Base-by-base conservation (phyloP, 805 yeast genomes). In the Lachancea cidri region DNA sequence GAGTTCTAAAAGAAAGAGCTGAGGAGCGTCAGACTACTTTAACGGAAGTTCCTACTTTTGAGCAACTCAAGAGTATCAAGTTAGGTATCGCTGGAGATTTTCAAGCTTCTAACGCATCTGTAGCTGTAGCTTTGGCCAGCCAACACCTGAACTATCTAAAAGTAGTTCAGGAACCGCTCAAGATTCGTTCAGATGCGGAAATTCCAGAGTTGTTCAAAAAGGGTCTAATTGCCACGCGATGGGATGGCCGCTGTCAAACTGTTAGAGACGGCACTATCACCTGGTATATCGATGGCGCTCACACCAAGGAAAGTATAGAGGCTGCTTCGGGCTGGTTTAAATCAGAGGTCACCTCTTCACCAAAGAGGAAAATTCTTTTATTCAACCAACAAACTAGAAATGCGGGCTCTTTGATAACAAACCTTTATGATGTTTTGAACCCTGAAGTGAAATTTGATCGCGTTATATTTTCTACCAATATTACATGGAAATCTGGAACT, bases 221-320 rank as follows among this genome's bases (percentile, higher is more conserved):
- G 13, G 97, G 96, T 2, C 68, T 91, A 29, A 77, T 71, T 38
- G 44, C 64, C 2, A 84, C 95, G 1, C 66, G 71, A 34, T 93
- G 98, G 96, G 93, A 93, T n/a, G 99, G 99, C 1, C 72, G 99
- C 52, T 91, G 98, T 53, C 97, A 94, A 65, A 71, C 78, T 2
- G 62, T 86, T 22, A 45, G 52, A 4, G 72, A 67, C 17, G 67
- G 68, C 18, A 63, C 66, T 13, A 66, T 68, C 17, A 75, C 73
- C n/a, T 93, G 96, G 95, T 81, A 66, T 48, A 65, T 91, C 13
- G 99, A 93, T 65, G 99, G 99, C 15, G 98, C 98, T 0, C 99
- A 93, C 54, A 93, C 98, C 0, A 66, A 74, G 35, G 99, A 93
- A 55, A 85, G 96, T 44, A 76, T 94, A 17, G 70, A 71, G 22